A percentile compares a stretch with the other conserved stretches of the same genome.
phyloP scores from a whole-genome alignment of 805 yeast species.

The Debaryomyces hansenii region DNA sequence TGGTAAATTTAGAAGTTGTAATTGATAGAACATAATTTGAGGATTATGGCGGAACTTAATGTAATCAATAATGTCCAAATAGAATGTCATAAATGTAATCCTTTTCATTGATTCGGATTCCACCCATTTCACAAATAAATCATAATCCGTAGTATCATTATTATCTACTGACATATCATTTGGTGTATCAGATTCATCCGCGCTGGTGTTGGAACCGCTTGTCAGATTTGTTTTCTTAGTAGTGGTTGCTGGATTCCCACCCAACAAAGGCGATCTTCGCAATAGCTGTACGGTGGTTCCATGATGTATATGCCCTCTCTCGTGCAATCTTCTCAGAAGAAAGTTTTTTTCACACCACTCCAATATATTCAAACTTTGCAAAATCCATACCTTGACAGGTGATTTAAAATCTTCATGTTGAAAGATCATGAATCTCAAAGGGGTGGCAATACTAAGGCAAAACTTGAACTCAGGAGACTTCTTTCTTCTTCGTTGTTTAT shows the following conservation, averaged over 20 bases:
- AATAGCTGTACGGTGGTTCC: constrained; percentile 81
- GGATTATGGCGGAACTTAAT: constrained; percentile 75
- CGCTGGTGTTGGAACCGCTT: constrained; percentile 27
- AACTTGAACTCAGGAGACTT: constrained; percentile 39
- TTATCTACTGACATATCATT: constrained; percentile 9
- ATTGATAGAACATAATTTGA: constrained; percentile 36
- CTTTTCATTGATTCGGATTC: constrained; percentile 78
- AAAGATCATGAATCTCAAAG: constrained; percentile 70
- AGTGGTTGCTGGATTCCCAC: constrained; percentile 58
- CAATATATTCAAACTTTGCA: constrained; percentile 71
- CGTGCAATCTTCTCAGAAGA: constrained; percentile 68
- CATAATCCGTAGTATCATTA: constrained; percentile 26
- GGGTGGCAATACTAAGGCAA: constrained; percentile 49
- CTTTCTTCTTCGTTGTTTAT: constrained; percentile 7
- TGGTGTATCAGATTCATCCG: constrained; percentile 29
- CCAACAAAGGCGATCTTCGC: constrained; percentile 72
- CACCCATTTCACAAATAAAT: constrained; percentile 66
- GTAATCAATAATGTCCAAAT: constrained; percentile 76
- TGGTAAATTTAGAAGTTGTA: constrained; percentile 40
- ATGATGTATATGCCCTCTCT: constrained; percentile 81
- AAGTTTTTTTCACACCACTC: constrained; percentile 80
- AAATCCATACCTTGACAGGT: constrained; percentile 73
- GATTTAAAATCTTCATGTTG: constrained; percentile 71
- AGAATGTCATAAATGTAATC: constrained; percentile 78
- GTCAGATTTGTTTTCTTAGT: constrained; percentile 22